Evolutionary conservation across 257 asterid species (phyloP), one percentile per base, ranked within the genome.

Genomic region (Nicotiana tomentosiformis): DNA sequence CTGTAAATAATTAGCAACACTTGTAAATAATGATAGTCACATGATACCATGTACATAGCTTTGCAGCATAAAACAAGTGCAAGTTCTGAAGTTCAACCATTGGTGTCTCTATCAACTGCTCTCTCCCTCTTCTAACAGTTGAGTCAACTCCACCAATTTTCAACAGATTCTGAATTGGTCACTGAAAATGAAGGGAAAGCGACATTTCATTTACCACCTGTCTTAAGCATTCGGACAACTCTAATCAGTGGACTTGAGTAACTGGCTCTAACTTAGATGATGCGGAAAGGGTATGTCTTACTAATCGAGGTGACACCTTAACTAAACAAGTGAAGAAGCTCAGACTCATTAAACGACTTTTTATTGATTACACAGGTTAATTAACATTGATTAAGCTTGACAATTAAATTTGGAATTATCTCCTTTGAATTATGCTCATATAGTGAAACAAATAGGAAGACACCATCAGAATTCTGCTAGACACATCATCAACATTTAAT

Each of bases 1-100:
- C 5, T 83, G 82, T 82, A 64, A 69, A 69, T 78, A 85, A 5
- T 66, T 26, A 26, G 70, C 77, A 66, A 30, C 69, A 12, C 15
- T 49, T 30, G 64, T 74, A 74, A 23, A 74, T 74, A 49, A 74
- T 18, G 5, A 7, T 74, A 74, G 80, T 51, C 8, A 15, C 62
- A 74, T 26, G 79, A 60, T 74, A 43, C 39, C 26, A 74, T 74
- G 64, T 26, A 74, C 64, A 15, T 15, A 51, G 53, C 80, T 26
- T 74, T 49, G 80, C 64, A 51, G 80, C 20, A 7, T 15, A 51
- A 51, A 51, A 46, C 37, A 11, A 46, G 26, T 46, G 37, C 60
- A 46, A 72, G 37, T 72, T 74, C 78, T 29, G 14, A n/a, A 69
- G n/a, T 23, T 74, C 35, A 49, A 74, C 10, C 39, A 16, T 23